Evolutionary conservation across 2,329 filamentous ascomycete genomes (phyloP).

Genomic region (Drechmeria coniospora): DNA sequence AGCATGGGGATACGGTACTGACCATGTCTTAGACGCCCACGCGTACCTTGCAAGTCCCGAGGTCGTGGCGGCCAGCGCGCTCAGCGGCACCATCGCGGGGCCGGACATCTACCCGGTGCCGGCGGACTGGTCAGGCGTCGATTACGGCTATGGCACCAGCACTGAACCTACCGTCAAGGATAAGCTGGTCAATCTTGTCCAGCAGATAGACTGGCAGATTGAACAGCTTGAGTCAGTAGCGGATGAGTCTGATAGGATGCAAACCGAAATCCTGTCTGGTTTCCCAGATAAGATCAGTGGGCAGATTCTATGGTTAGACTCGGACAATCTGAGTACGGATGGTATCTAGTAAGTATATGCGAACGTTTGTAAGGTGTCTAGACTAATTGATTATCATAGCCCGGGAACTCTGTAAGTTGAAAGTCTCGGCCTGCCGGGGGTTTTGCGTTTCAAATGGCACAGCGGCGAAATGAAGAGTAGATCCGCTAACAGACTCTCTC

Average conservation of each 20-base stretch:
- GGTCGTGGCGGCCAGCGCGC: conserved; percentile 78
- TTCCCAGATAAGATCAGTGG: conserved; percentile 74
- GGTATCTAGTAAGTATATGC: no score
- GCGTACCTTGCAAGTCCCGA: conserved; percentile 83
- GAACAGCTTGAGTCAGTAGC: neutral
- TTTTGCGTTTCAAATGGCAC: no score
- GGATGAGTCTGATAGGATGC: conserved; percentile 1
- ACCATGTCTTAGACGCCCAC: conserved; percentile 45
- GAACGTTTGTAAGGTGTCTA: no score
- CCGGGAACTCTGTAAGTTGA: no score
- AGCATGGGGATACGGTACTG: no score
- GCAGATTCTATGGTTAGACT: conserved; percentile 78
- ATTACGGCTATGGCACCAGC: conserved; percentile 57
- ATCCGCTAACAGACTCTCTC: no score
- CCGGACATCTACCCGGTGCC: conserved; percentile 67
- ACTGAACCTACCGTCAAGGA: conserved; percentile 51
- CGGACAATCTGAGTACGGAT: conserved; percentile 76
- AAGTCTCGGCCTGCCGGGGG: no score
- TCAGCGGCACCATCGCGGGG: conserved; percentile 55
- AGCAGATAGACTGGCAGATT: no score
- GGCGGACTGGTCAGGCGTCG: conserved; percentile 49
- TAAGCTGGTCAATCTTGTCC: conserved; percentile 56
- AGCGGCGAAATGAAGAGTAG: no score
- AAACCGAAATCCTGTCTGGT: conserved; percentile 25
- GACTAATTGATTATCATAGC: no score